A percentile compares a stretch with the other conserved stretches of the same genome.
Evolutionary conservation across 805 yeast species (phyloP).

Genomic region (Scheffersomyces lignosus): DNA sequence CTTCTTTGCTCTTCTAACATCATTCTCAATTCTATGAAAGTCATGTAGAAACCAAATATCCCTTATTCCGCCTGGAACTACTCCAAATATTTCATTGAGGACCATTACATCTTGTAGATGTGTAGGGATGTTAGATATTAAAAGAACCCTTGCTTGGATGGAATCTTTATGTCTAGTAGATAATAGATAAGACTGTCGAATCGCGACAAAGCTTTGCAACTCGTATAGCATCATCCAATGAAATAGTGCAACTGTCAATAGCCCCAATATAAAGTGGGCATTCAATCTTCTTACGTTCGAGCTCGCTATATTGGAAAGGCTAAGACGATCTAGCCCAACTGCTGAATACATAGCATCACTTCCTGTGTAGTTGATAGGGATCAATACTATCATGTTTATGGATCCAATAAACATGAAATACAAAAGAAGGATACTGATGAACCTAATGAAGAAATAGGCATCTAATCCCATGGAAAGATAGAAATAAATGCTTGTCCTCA

Average conservation of each 20-base stretch:
- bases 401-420: conserved; percentile 55
- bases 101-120: conserved; percentile 22
- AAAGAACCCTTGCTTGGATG: conserved; percentile 31
- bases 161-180: conserved; percentile 24
- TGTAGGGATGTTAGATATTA: conserved; percentile 49
- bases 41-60: conserved; percentile 59
- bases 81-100: conserved; percentile 29
- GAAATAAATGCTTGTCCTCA: conserved; percentile 38
- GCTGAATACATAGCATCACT: conserved; percentile 25
- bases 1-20: conserved; percentile 21
- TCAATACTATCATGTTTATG: conserved; percentile 55
- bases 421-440: conserved; percentile 48
- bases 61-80: conserved; percentile 55
- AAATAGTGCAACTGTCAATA: conserved; percentile 54
- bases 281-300: conserved; percentile 49
- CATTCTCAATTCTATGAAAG: conserved; percentile 16
- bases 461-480: conserved; percentile 65
- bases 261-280: conserved; percentile 62
- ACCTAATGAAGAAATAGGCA: conserved; percentile 71
- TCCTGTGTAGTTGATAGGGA: conserved; percentile 63
- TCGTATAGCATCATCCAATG: conserved; percentile 60
- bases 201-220: conserved; percentile 47
- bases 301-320: conserved; percentile 68
- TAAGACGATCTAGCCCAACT: conserved; percentile 62
- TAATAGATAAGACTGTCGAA: conserved; percentile 45